phyloP scores from a whole-genome alignment of 2,329 filamentous ascomycete genomes.

The Aureobasidium vineae region DNA sequence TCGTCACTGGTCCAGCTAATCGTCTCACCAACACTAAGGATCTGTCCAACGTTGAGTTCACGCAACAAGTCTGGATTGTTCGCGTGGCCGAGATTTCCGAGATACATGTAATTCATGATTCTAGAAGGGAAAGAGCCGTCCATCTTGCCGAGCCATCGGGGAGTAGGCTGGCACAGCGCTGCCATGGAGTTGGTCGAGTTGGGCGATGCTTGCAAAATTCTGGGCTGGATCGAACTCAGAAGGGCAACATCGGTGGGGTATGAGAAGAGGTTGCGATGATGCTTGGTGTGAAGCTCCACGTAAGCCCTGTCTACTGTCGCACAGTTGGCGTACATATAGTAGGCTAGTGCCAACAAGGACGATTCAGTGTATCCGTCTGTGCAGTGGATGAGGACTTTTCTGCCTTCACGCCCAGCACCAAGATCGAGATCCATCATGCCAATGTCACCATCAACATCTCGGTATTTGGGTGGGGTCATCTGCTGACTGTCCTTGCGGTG shows the following conservation, averaged over 20 bases:
- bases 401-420: conserved; percentile 42
- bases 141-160: conserved; percentile 75
- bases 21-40: conserved; percentile 89
- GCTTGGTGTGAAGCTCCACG: conserved; percentile 77
- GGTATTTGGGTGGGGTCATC: conserved; percentile 37
- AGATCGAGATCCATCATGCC: conserved; percentile 47
- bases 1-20: conserved; percentile 75
- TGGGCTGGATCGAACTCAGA: conserved; percentile 71
- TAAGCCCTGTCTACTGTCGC: conserved; percentile 79
- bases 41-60: conserved; percentile 77
- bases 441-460: conserved; percentile 56
- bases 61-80: conserved; percentile 85
- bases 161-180: conserved; percentile 57
- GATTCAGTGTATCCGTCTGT: conserved; percentile 96
- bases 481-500: conserved; percentile 47
- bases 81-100: conserved; percentile 88
- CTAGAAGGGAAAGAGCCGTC: conserved; percentile 91
- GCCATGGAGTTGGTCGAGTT: conserved; percentile 49
- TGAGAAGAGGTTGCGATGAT: conserved; percentile 90
- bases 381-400: conserved; percentile 86
- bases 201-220: conserved; percentile 71
- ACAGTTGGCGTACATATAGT: conserved; percentile 89
- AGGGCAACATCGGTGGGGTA: conserved; percentile 88
- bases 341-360: conserved; percentile 82
- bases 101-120: conserved; percentile 89